Evolutionary conservation across 208 protist species (phyloP).

Genomic region (Trypanosoma grayi): DNA sequence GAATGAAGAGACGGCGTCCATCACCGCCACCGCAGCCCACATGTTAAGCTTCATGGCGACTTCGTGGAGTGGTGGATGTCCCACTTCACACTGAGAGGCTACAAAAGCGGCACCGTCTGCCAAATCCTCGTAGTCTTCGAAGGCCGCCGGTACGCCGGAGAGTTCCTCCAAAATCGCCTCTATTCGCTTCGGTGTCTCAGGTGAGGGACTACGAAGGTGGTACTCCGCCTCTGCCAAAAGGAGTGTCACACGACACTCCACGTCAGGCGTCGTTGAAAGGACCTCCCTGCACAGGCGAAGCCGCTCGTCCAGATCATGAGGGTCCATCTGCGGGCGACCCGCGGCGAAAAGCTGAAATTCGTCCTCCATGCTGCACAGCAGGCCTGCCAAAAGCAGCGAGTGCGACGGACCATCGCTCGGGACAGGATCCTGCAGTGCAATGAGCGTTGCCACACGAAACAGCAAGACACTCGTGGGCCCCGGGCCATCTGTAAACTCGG

Average conservation of each 20-base stretch:
- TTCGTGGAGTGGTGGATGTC: conserved; percentile 10
- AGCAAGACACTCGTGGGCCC: conserved; percentile 12
- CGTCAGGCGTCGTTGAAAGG: neutral
- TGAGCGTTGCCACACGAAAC: conserved; percentile 14
- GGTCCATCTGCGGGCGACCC: conserved; percentile 12
- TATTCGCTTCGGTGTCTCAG: conserved; percentile 3
- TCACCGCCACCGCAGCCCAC: neutral
- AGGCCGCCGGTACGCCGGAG: neutral
- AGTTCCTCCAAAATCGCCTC: conserved; percentile 17
- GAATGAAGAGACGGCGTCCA: neutral
- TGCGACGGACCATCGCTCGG: neutral
- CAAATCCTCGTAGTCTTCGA: conserved; percentile 18
- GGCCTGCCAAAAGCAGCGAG: neutral
- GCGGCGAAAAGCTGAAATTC: conserved; percentile 25
- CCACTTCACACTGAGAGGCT: conserved; percentile 2
- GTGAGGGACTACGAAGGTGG: conserved; percentile 13
- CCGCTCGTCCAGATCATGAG: conserved; percentile 11
- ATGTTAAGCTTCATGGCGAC: conserved; percentile 20
- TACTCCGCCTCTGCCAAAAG: conserved; percentile 18
- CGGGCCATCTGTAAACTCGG: conserved; percentile 20
- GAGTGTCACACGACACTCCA: conserved; percentile 11
- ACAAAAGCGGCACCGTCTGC: conserved; percentile 19
- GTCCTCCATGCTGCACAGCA: conserved; percentile 27
- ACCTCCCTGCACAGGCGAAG: conserved; percentile 14
- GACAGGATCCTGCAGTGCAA: conserved; percentile 11